Percentiles rank a stretch among this genome's conserved stretches.
These are phyloP conservation scores for Scheffersomyces stipitis DNA, from an alignment of 805 yeast genomes.

Conservation along the genomic window DNA sequence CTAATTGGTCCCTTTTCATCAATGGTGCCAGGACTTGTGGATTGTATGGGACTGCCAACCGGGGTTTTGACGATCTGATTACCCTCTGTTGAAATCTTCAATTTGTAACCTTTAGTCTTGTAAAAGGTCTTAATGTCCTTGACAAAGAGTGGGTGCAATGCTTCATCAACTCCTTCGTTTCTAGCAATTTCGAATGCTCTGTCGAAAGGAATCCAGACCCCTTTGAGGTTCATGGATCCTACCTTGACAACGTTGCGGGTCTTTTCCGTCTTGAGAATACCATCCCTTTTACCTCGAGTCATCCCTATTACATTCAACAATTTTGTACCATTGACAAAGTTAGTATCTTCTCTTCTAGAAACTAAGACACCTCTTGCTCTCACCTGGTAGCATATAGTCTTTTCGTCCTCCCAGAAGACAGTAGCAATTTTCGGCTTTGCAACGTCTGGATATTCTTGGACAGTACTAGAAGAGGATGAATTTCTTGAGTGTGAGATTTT, in stretches of 20 bases:
- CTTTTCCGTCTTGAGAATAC: conserved; percentile 37
- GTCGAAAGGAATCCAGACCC: conserved; percentile 43
- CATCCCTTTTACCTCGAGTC: conserved; percentile 42
- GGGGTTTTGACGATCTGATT: too few relatives aligned
- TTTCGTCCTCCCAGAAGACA: conserved; percentile 37
- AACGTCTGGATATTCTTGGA: conserved; percentile 15
- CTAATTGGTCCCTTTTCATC: background rate
- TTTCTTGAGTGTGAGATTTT: conserved; percentile 12
- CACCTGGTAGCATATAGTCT: conserved; percentile 39
- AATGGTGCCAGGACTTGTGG: background rate
- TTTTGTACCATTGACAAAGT: conserved; percentile 39
- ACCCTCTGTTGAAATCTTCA: conserved; percentile 10
- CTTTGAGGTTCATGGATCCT: conserved; percentile 41
- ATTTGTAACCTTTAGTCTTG: conserved; percentile 21
- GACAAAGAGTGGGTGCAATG: conserved; percentile 35
- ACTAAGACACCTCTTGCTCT: conserved; percentile 32
- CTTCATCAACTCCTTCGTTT: conserved; percentile 36
- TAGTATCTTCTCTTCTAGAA: conserved; percentile 35
- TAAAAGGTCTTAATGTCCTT: conserved; percentile 28
- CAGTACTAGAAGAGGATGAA: conserved; percentile 11
- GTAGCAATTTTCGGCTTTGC: conserved; percentile 36
- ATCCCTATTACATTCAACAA: conserved; percentile 38
- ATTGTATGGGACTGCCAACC: too few relatives aligned
- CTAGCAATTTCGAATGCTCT: conserved; percentile 40
- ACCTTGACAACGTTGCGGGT: conserved; percentile 26